Evolutionary conservation across 371 early-diverging fungal species (phyloP).

Genomic region (Mucor sp.): DNA sequence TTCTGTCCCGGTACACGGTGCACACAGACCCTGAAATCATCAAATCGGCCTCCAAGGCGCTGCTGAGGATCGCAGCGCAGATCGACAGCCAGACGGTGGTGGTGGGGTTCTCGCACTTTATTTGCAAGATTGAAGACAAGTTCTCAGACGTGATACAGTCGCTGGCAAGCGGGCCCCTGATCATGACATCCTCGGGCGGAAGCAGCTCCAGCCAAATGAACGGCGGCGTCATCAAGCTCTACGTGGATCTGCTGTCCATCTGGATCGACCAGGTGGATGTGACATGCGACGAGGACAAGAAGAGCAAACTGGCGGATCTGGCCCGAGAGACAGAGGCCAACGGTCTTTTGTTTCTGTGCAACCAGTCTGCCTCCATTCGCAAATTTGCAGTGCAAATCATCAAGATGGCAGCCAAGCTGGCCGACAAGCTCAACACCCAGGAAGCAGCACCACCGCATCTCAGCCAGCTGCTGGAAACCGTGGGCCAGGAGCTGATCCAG

Average conservation of each 20-base stretch:
- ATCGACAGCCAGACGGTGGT: conserved; percentile 65
- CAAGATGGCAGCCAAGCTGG: conserved; percentile 57
- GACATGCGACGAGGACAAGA: conserved; percentile 8
- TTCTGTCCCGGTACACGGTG: conserved; percentile 74
- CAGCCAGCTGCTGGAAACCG: conserved; percentile 33
- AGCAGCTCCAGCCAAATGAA: conserved; percentile 10
- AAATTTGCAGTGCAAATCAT: conserved; percentile 62
- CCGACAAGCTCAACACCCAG: conserved; percentile 41
- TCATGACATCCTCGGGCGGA: conserved; percentile 14
- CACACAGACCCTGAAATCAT: conserved; percentile 86
- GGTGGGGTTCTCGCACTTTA: conserved; percentile 57
- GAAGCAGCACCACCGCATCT: too few relatives aligned
- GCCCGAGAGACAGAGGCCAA: conserved; percentile 61
- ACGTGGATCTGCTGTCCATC: conserved; percentile 42
- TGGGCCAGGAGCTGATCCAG: conserved; percentile 55
- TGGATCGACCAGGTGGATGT: conserved; percentile 45
- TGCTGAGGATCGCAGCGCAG: conserved; percentile 69
- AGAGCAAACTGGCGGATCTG: background rate
- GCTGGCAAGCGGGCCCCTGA: conserved; percentile 37
- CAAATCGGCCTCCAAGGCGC: conserved; percentile 63
- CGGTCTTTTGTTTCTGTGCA: conserved; percentile 76
- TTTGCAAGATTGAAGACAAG: conserved; percentile 65
- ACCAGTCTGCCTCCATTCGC: conserved; percentile 60
- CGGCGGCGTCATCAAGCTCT: conserved; percentile 43
- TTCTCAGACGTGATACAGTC: conserved; percentile 55